Conservation (phyloP, 2,329 filamentous ascomycete genomes). For the Diaporthe capsici region DNA sequence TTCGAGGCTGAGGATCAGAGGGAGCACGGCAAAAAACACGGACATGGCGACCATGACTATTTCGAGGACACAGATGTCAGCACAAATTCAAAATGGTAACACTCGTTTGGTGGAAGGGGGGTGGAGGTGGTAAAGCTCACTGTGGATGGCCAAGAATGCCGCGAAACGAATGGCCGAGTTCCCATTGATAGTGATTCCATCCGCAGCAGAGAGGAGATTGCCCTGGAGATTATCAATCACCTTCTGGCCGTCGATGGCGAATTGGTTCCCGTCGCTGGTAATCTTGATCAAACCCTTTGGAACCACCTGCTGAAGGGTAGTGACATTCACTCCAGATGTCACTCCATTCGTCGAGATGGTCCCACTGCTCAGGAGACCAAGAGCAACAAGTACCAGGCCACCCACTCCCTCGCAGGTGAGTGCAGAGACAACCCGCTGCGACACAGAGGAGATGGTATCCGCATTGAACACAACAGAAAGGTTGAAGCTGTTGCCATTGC, state of each 20-base stretch:
- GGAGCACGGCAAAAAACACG: constrained; percentile 47
- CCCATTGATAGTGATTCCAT: constrained; percentile 44
- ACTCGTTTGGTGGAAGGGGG: too few relatives aligned
- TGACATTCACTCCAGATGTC: constrained; percentile 28
- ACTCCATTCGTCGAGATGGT: constrained; percentile 18
- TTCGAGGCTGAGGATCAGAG: constrained; percentile 48
- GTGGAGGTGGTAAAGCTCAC: constrained; percentile 41
- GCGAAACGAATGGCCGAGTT: constrained; percentile 43
- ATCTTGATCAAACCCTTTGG: constrained; percentile 48
- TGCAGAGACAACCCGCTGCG: constrained; percentile 49
- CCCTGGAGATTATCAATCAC: constrained; percentile 44
- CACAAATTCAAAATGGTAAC: neutral
- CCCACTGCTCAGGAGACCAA: constrained; percentile 45
- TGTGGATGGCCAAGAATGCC: constrained; percentile 46
- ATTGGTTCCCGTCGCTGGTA: constrained; percentile 47
- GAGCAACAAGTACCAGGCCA: constrained; percentile 48
- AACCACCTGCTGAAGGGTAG: constrained; percentile 45
- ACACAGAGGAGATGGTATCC: constrained; percentile 48
- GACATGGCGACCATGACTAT: constrained; percentile 48
- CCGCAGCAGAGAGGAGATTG: constrained; percentile 38
- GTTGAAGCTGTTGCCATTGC: constrained; percentile 43
- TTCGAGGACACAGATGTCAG: neutral
- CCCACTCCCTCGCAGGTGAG: constrained; percentile 53
- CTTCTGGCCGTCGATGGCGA: constrained; percentile 46
- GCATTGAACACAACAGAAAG: constrained; percentile 49